These are phyloP conservation scores for Hypoxylon sp. DNA, from an alignment of 2,329 filamentous ascomycete genomes.

Conservation along the genomic window DNA sequence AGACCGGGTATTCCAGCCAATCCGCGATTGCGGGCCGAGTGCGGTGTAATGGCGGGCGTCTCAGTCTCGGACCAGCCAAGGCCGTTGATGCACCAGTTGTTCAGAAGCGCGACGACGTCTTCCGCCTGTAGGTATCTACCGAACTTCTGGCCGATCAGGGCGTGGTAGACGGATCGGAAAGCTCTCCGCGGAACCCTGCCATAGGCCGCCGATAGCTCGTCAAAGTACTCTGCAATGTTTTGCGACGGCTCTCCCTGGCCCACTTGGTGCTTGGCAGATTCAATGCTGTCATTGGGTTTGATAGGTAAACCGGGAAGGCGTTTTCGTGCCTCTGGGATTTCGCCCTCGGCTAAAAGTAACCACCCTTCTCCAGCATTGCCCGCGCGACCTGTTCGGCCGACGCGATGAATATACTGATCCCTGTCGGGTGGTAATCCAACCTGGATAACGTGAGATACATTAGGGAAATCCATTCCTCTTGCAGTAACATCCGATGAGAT, in stretches of 20 bases:
- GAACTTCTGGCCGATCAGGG: slow-evolving; percentile 65
- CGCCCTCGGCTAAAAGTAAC: slow-evolving; percentile 70
- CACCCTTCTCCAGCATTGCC: slow-evolving; percentile 79
- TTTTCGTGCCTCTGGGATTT: slow-evolving; percentile 60
- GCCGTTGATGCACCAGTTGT: slow-evolving; percentile 62
- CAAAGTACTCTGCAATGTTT: slow-evolving; percentile 54
- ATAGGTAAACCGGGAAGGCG: slow-evolving; percentile 72
- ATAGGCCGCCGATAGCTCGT: slow-evolving; percentile 58
- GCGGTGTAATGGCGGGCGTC: slow-evolving; percentile 57
- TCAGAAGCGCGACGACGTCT: slow-evolving; percentile 62
- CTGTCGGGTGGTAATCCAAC: slow-evolving; percentile 72
- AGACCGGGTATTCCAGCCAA: slow-evolving; percentile 45
- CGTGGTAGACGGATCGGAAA: slow-evolving; percentile 65
- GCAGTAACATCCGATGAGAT: slow-evolving; percentile 85
- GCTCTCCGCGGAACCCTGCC: slow-evolving; percentile 55
- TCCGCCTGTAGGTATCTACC: slow-evolving; percentile 52
- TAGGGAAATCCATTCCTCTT: slow-evolving; percentile 85
- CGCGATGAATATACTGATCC: slow-evolving; percentile 80
- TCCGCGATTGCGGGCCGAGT: slow-evolving; percentile 44
- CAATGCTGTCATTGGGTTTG: slow-evolving; percentile 63
- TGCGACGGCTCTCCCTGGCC: slow-evolving; percentile 58
- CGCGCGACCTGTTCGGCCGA: slow-evolving; percentile 81
- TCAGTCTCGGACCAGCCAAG: slow-evolving; percentile 63
- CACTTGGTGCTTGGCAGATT: slow-evolving; percentile 64
- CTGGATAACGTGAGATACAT: slow-evolving; percentile 84